Conservation (phyloP, 1,284 basidiomycete genomes). For the Ceratobasidium sp. region DNA sequence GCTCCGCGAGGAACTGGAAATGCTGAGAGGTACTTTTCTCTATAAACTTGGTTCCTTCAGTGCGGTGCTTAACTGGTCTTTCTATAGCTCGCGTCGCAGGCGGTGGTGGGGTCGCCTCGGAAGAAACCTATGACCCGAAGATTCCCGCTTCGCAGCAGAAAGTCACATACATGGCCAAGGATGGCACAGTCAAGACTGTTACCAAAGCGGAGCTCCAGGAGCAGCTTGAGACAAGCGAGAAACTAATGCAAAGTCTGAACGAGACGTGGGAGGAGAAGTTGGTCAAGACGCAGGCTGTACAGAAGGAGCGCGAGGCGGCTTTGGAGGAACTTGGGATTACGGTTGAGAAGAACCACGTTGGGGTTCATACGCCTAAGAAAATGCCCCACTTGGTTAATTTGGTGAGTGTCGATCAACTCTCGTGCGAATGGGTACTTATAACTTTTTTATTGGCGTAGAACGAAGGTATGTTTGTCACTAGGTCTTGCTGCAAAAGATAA, state of each 20-base stretch:
- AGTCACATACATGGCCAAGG: slow-evolving; percentile 93
- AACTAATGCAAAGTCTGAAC: slow-evolving; percentile 95
- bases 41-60: not conserved
- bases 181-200: slow-evolving; percentile 93
- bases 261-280: slow-evolving; percentile 99
- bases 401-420: slow-evolving; percentile 60
- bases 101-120: slow-evolving; percentile 59
- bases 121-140: slow-evolving; percentile 86
- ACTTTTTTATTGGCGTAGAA: slow-evolving; percentile 64
- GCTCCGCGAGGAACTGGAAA: slow-evolving; percentile 96
- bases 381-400: slow-evolving; percentile 96
- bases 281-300: slow-evolving; percentile 90
- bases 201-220: slow-evolving; percentile 97
- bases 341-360: slow-evolving; percentile 94
- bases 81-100: slow-evolving; percentile 73
- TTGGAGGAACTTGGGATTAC: slow-evolving; percentile 97
- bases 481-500: not conserved
- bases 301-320: slow-evolving; percentile 96
- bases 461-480: slow-evolving; percentile 68
- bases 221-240: slow-evolving; percentile 95
- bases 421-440: slow-evolving; percentile 37
- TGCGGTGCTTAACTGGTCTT: not conserved
- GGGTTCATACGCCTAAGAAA: slow-evolving; percentile 99
- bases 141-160: slow-evolving; percentile 96
- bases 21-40: slow-evolving; percentile 73